phyloP scores from a whole-genome alignment of 129 eudicot genomes.

The Flaveria brownii region DNA sequence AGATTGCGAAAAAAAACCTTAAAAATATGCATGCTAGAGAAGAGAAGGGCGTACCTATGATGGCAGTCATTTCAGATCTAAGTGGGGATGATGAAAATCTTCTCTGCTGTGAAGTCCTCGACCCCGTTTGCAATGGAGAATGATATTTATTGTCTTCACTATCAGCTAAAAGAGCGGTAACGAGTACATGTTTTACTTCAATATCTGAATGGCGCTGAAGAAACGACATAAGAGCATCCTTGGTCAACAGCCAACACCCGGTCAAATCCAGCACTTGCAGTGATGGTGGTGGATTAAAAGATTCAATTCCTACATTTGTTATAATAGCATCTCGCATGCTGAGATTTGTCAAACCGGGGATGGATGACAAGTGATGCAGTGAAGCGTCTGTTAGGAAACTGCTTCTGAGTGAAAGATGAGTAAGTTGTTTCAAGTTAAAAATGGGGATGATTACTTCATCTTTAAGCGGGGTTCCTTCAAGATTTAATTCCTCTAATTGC shows the following conservation, averaged over 20 bases:
- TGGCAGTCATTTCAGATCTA: slow-evolving; percentile 30
- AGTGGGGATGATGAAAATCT: slow-evolving; percentile 39
- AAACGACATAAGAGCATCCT: slow-evolving; percentile 55
- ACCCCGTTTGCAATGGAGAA: slow-evolving; percentile 34
- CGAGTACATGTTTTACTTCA: slow-evolving; percentile 65
- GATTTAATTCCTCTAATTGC: slow-evolving; percentile 57
- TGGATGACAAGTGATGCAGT: slow-evolving; percentile 48
- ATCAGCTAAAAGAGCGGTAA: slow-evolving; percentile 26
- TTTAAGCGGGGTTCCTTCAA: slow-evolving; percentile 56
- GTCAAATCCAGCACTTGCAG: slow-evolving; percentile 64
- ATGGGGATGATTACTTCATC: slow-evolving; percentile 62
- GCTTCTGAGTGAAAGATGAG: slow-evolving; percentile 59
- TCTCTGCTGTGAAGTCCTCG: slow-evolving; percentile 30
- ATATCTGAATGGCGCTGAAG: slow-evolving; percentile 49
- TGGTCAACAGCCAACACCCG: slow-evolving; percentile 88
- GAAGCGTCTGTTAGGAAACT: slow-evolving; percentile 65
- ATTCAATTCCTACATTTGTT: slow-evolving; percentile 59
- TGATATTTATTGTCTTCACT: slow-evolving; percentile 21
- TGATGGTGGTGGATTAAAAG: slow-evolving; percentile 55
- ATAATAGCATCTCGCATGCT: slow-evolving; percentile 66
- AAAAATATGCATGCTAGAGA: not conserved
- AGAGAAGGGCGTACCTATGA: slow-evolving; percentile 49
- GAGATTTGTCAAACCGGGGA: slow-evolving; percentile 47
- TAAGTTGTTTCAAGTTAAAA: slow-evolving; percentile 46
- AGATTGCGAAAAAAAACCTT: not conserved